Conservation (phyloP, 2,329 filamentous ascomycete genomes). For the Pseudogymnoascus sp. region DNA sequence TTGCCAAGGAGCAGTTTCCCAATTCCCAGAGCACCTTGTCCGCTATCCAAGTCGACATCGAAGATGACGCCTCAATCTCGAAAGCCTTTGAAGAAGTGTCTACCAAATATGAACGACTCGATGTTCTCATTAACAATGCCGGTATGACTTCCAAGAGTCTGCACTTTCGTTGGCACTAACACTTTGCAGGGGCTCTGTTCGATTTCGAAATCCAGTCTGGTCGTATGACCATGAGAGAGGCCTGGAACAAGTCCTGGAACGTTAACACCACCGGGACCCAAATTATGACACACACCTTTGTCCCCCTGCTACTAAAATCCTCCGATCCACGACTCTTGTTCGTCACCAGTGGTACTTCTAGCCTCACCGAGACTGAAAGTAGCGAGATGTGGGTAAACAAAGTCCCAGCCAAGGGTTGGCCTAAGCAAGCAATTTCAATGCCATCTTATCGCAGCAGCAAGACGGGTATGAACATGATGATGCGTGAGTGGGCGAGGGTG, state of each 20-base stretch:
- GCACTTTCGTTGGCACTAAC: not conserved
- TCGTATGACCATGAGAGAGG: constrained; percentile 30
- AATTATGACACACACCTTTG: constrained; percentile 30
- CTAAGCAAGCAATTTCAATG: constrained; percentile 28
- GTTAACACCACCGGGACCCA: constrained; percentile 39
- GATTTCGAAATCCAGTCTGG: constrained; percentile 27
- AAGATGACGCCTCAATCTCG: constrained; percentile 29
- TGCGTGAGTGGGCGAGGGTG: constrained; percentile 38
- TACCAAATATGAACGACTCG: constrained; percentile 25
- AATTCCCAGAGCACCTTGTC: constrained; percentile 22
- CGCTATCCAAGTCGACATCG: constrained; percentile 28
- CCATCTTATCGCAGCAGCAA: constrained; percentile 37
- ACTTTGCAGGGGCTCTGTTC: constrained; percentile 21
- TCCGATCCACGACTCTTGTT: constrained; percentile 41
- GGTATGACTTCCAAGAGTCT: constrained; percentile 13
- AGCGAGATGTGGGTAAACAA: constrained; percentile 17
- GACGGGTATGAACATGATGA: constrained; percentile 43
- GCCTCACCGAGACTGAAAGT: constrained; percentile 28
- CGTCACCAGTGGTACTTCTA: constrained; percentile 38
- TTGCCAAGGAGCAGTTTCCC: constrained; percentile 31
- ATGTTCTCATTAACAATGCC: constrained; percentile 32
- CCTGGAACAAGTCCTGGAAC: constrained; percentile 36
- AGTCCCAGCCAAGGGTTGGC: constrained; percentile 34
- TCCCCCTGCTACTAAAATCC: constrained; percentile 39
- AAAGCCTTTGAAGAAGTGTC: constrained; percentile 26